Base-by-base conservation (phyloP, 148 eudicot species). In the Camellia japonica region DNA sequence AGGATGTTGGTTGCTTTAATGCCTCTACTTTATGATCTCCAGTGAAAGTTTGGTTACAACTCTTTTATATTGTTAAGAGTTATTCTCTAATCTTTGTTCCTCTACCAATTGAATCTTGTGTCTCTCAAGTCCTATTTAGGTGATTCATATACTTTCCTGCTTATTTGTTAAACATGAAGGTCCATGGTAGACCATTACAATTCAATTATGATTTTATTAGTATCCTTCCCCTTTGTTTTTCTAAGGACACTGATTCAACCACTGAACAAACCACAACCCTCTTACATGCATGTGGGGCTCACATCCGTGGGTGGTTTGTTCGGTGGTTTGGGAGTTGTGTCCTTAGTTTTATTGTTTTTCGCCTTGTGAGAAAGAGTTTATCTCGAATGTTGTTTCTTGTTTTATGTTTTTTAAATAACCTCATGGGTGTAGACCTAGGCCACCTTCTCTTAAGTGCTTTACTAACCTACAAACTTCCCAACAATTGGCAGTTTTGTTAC, bases 31-130 rank as follows among this genome's bases (percentile, higher is more conserved):
- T 8, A 47, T 46, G 54, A n/a, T 6, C 9, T 70, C 12, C 51
- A 0, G 12, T 71, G 56, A 19, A 20, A 18, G 38, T 7, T 6
- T 10, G 6, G 18, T 44, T 44, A 2, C 12, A 44, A 49, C n/a
- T 46, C 38, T 71, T n/a, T 71, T 19, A 60, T 71, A 71, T 49
- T 71, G 74, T 15, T 67, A 38, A 38, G 42, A 71, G 74, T 18
- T 71, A 52, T 67, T 14, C 12, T 56, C 14, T 18, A 18, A n/a
- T 71, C 43, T 72, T 72, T 4, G 44, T 51, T 64, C 7, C 6
- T 72, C 61, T 5, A 52, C 5, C 20, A 47, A 68, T 68, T 67
- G 19, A 49, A 7, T 43, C 13, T n/a, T 19, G 11, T 64, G 0
- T 15, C 0, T 64, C 56, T 49, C 56, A 71, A 46, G 41, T 71